Evolutionary conservation across 345 rosid genomes (phyloP).

Genomic region (Moricandia arvensis): DNA sequence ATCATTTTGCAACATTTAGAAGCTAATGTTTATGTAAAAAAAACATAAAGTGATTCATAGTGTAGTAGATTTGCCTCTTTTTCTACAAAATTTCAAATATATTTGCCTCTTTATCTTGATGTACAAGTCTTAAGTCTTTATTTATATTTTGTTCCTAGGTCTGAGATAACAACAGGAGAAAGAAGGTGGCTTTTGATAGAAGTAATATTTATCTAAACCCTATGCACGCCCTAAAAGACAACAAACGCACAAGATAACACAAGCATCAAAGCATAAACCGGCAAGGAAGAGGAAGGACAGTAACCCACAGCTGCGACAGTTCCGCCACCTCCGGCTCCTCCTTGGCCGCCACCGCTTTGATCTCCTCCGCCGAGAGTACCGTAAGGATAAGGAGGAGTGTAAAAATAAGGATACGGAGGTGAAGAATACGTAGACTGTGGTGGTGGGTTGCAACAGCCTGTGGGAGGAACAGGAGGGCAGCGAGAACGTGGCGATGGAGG

Average conservation of each 20-base stretch:
- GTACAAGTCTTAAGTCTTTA: neutral
- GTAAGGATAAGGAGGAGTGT: slow-evolving; percentile 37
- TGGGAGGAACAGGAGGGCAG: slow-evolving; percentile 36
- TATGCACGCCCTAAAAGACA: slow-evolving; percentile 20
- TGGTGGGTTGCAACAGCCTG: slow-evolving; percentile 35
- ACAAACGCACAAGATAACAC: slow-evolving; percentile 6
- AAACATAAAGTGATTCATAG: no score
- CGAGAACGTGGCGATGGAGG: slow-evolving; percentile 26
- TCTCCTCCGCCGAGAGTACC: slow-evolving; percentile 31
- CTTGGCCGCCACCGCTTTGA: slow-evolving; percentile 15
- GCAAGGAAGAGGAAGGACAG: neutral
- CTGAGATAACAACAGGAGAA: neutral
- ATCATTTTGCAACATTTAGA: neutral
- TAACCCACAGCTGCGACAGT: slow-evolving; percentile 15
- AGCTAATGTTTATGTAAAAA: neutral
- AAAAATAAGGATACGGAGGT: slow-evolving; percentile 37
- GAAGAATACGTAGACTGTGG: slow-evolving; percentile 24
- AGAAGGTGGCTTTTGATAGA: neutral
- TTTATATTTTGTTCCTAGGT: neutral
- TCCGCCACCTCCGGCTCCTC: slow-evolving; percentile 13
- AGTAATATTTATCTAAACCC: neutral
- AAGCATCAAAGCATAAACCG: slow-evolving; percentile 17
- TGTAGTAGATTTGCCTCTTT: neutral
- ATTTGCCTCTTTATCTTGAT: neutral
- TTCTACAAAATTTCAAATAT: neutral